Evolutionary conservation across 176 grass and related monocot species (phyloP).

Genomic region (Hsuehochloa calcarea): DNA sequence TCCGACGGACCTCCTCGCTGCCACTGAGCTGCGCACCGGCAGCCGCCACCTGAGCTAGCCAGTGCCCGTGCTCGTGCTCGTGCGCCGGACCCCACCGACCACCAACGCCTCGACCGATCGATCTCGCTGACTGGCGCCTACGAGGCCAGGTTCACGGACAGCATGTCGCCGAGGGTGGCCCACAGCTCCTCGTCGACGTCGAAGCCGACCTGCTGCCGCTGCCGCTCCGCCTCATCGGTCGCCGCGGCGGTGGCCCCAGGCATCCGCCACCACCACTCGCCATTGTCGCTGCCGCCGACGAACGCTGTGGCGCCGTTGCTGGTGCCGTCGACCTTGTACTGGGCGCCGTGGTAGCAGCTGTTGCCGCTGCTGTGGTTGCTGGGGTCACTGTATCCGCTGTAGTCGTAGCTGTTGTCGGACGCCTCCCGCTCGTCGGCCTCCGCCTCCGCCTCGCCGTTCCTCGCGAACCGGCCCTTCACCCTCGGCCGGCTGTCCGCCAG

Average conservation of each 20-base stretch:
- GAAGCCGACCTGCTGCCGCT: conserved; percentile 35
- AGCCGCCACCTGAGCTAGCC: conserved; percentile 14
- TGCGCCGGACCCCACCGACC: conserved; percentile 36
- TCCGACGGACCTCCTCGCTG: conserved; percentile 14
- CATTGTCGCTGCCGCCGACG: conserved; percentile 34
- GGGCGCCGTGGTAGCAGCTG: conserved; percentile 22
- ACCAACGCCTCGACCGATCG: conserved; percentile 26
- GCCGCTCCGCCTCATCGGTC: conserved; percentile 15
- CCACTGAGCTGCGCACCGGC: conserved; percentile 35
- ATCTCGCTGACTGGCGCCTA: conserved; percentile 23
- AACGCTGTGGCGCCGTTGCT: not conserved
- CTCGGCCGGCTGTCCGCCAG: conserved; percentile 83
- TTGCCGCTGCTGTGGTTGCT: not conserved
- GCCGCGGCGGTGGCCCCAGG: conserved; percentile 20
- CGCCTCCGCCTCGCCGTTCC: conserved; percentile 66
- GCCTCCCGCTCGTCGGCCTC: conserved; percentile 64
- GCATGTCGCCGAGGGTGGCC: conserved; percentile 60
- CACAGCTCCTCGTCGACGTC: conserved; percentile 66
- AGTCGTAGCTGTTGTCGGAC: conserved; percentile 42
- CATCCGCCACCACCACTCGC: conserved; percentile 62
- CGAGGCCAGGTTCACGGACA: conserved; percentile 50
- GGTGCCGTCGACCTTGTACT: conserved; percentile 17
- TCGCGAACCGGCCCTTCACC: conserved; percentile 84
- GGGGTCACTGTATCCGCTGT: conserved; percentile 36
- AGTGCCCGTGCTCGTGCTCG: conserved; percentile 11